Conservation (phyloP, 1,284 basidiomycete species). For the Takashimella koratensis region DNA sequence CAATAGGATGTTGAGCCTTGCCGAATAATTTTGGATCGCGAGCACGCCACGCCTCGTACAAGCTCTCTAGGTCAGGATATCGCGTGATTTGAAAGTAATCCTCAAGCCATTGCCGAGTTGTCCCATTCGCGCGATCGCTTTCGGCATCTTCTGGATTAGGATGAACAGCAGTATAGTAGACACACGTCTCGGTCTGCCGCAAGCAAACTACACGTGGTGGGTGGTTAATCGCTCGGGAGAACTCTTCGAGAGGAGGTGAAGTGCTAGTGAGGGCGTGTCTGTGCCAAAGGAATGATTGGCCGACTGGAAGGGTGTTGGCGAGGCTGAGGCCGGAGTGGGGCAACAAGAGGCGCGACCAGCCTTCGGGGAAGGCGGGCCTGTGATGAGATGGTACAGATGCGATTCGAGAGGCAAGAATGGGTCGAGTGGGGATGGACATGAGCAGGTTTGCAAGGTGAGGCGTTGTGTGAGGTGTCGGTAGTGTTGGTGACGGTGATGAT, state of each 20-base stretch:
- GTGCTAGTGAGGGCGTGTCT: conserved; percentile 17
- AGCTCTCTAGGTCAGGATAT: conserved; percentile 40
- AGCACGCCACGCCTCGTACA: conserved; percentile 73
- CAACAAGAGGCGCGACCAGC: conserved; percentile 35
- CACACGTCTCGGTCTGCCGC: conserved; percentile 62
- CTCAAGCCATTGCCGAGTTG: conserved; percentile 69
- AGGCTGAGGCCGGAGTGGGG: conserved; percentile 35
- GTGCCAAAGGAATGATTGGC: conserved; percentile 49
- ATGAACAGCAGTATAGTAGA: conserved; percentile 71
- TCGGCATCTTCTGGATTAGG: conserved; percentile 39
- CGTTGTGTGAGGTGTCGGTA: too few species aligned
- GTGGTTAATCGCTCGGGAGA: conserved; percentile 37
- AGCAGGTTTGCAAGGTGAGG: too few species aligned
- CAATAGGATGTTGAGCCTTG: conserved; percentile 55
- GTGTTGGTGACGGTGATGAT: too few species aligned
- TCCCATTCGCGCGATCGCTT: conserved; percentile 54
- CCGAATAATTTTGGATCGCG: conserved; percentile 71
- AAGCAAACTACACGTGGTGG: conserved; percentile 69
- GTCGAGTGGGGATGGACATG: background rate
- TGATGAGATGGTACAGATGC: background rate
- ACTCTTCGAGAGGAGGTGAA: conserved; percentile 32
- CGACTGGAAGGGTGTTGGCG: conserved; percentile 46
- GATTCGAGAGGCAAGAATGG: background rate
- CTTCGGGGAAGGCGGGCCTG: conserved; percentile 36
- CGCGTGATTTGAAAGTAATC: conserved; percentile 80